Evolutionary conservation across 2,329 filamentous ascomycete species (phyloP).

Genomic region (Xylaria polymorpha): DNA sequence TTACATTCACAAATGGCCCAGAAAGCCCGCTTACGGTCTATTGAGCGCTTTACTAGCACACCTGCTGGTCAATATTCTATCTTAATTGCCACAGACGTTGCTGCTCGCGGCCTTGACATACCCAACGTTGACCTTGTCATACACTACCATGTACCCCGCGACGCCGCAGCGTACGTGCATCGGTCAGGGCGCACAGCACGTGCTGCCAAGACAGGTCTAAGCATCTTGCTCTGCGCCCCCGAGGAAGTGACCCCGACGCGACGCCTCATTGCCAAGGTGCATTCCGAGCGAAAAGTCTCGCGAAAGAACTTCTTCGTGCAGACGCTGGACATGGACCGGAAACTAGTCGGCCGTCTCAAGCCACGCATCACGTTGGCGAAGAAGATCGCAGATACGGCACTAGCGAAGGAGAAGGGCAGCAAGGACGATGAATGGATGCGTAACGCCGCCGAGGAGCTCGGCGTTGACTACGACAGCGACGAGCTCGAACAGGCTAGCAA

Average conservation of each 20-base stretch:
- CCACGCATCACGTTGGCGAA: conserved; percentile 85
- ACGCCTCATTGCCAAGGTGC: conserved; percentile 87
- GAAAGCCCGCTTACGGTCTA: conserved; percentile 90
- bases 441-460: conserved; percentile 88
- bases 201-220: conserved; percentile 79
- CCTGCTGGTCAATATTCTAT: conserved; percentile 69
- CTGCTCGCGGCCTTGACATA: conserved; percentile 93
- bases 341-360: conserved; percentile 79
- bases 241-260: conserved; percentile 90
- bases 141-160: conserved; percentile 93
- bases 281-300: conserved; percentile 67
- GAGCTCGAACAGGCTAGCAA: conserved; percentile 76
- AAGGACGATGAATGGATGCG: conserved; percentile 88
- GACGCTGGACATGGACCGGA: conserved; percentile 85
- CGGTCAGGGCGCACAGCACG: conserved; percentile 94
- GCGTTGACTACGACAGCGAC: conserved; percentile 92
- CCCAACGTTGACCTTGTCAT: conserved; percentile 88
- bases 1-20: conserved; percentile 96
- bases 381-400: conserved; percentile 81
- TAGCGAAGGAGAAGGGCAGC: conserved; percentile 88
- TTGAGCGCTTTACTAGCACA: conserved; percentile 85
- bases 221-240: conserved; percentile 87
- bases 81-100: conserved; percentile 92
- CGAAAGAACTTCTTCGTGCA: conserved; percentile 75
- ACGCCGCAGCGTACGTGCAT: conserved; percentile 94